These are phyloP conservation scores for Trametes cingulata DNA, from an alignment of 768 basidiomycete species.

Conservation along the genomic window DNA sequence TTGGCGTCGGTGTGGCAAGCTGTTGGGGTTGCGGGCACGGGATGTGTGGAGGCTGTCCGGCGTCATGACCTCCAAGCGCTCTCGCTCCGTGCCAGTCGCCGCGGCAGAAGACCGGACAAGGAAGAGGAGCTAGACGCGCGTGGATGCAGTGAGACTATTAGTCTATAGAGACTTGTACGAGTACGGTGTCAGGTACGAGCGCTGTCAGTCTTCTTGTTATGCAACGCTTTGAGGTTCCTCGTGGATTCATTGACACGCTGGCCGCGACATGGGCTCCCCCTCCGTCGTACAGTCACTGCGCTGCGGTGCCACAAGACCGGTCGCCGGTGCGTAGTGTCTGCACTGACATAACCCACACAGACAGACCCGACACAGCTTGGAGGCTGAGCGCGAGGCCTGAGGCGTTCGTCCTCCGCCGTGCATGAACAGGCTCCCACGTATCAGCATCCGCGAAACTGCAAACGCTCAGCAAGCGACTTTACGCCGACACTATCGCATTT, in stretches of 20 bases:
- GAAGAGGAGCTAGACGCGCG: not conserved
- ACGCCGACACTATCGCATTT: too few relatives aligned
- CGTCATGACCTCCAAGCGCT: slow-evolving; percentile 1
- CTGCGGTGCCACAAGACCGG: not conserved
- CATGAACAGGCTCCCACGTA: not conserved
- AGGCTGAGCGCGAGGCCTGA: too few relatives aligned
- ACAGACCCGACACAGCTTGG: not conserved
- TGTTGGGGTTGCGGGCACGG: slow-evolving; percentile 88
- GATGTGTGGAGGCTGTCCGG: slow-evolving; percentile 68
- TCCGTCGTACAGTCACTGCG: not conserved
- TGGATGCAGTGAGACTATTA: not conserved
- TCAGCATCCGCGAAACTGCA: not conserved
- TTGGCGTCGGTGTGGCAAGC: slow-evolving; percentile 72
- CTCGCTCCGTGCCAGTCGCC: not conserved
- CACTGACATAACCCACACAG: not conserved
- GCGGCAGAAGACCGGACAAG: not conserved
- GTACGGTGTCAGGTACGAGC: slow-evolving; percentile 1
- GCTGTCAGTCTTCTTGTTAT: not conserved
- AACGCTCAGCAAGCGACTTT: not conserved
- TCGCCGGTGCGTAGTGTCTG: not conserved
- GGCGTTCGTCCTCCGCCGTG: not conserved
- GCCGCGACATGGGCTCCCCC: not conserved
- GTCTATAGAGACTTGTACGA: not conserved
- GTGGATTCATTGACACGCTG: not conserved
- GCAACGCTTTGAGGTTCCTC: not conserved